Percentiles rank a stretch among this genome's conserved stretches.
Conservation (phyloP, 768 basidiomycete species). For the Lactarius vividus region DNA sequence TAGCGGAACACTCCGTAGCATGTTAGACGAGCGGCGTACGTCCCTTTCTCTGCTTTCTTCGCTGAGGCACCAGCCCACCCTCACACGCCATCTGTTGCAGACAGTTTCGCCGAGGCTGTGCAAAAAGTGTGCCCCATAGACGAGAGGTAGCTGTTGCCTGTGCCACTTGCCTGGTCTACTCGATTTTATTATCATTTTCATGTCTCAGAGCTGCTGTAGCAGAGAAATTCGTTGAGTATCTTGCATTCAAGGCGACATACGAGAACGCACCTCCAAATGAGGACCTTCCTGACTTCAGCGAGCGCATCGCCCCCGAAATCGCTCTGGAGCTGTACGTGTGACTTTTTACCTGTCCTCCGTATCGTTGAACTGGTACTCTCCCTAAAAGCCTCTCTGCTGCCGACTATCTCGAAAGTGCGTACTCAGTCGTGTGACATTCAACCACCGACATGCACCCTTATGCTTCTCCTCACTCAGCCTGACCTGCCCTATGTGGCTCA, state of each 20-base stretch:
- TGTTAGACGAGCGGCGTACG: slow-evolving; percentile 65
- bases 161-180: not conserved
- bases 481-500: not conserved
- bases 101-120: slow-evolving; percentile 70
- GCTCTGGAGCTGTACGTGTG: slow-evolving; percentile 80
- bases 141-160: slow-evolving; percentile 53
- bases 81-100: slow-evolving; percentile 37
- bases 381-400: slow-evolving; percentile 52
- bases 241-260: slow-evolving; percentile 80
- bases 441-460: not conserved
- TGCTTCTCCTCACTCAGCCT: slow-evolving; percentile 11
- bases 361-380: not conserved
- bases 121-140: slow-evolving; percentile 66
- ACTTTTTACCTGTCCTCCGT: not conserved
- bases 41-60: slow-evolving; percentile 35
- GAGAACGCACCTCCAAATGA: slow-evolving; percentile 68
- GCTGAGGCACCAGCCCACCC: slow-evolving; percentile 12
- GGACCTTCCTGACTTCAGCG: slow-evolving; percentile 80
- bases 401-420: slow-evolving; percentile 62
- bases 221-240: slow-evolving; percentile 88
- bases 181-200: not conserved
- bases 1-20: slow-evolving; percentile 80
- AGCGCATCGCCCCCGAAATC: slow-evolving; percentile 83
- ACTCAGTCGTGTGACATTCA: not conserved
- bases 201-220: slow-evolving; percentile 55